Base-by-base conservation (phyloP, 2,329 filamentous ascomycete genomes). In the Aureobasidium uvarum region DNA sequence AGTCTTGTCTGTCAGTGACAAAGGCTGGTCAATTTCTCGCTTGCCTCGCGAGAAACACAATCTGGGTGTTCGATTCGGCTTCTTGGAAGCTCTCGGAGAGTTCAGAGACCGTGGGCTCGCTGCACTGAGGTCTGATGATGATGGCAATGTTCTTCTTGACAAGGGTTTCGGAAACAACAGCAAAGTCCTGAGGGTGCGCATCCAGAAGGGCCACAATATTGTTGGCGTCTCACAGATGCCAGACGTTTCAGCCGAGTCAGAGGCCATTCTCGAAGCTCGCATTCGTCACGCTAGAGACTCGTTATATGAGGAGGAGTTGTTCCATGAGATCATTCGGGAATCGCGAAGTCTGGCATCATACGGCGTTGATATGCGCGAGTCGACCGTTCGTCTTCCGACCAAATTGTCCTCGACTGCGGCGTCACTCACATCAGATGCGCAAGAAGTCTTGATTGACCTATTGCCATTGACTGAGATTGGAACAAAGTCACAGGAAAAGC, bases 51-150 rank as follows among this genome's bases (percentile, higher is more conserved):
- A 94, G 70, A 82, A 83, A 58, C 86, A 91, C 70, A 88, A 87
- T 0, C 81, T 98, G 58, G 92, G 89, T 23, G 94, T 98, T 41
- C 87, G 90, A 68, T 97, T 94, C 77, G 95, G 94, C 8, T 96
- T 96, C 73, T 84, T 89, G 14, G 94, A 97, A 80, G 84, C 85
- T 58, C 80, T 81, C 18, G 78, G 80, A 14, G 80, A 82, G 46
- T 88, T 87, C 72, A 82, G 82, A 79, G 78, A 89, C 68, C 88
- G 87, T 36, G 92, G 92, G n/a, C 83, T 96, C 18, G 93, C 91
- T 2, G 89, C 91, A 0, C 81, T 99, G 70, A 84, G 89, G 39
- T 86, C 92, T 68, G 85, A 86, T 13, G 84, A 89, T 18, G 87
- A 93, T 70, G 94, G 94, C 3, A 84, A 84, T 6, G 86, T 96